Evolutionary conservation across 78 protist genomes (phyloP), one percentile per base, ranked within the genome.

Genomic region (Corallochytrium limacisporum): DNA sequence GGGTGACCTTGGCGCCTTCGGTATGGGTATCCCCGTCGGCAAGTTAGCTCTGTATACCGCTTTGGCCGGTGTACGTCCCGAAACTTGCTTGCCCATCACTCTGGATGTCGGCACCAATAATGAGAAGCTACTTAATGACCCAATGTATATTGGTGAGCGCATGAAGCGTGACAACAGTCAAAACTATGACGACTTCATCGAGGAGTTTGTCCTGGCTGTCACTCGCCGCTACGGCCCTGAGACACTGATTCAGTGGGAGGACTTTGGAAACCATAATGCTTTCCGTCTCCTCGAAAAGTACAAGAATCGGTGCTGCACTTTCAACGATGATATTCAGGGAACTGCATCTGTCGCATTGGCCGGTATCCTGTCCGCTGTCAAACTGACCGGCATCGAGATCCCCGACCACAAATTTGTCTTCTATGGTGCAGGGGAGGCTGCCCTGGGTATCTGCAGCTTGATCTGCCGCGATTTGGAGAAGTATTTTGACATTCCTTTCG

Each of bases 51-150:
- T 95, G 18, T 88, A 88, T 66, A 79, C 80, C 9, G 90, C 87
- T 0, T 87, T 86, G 22, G 95, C 82, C 7, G 69, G 69, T 0
- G 38, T 63, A 15, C 77, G 47, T 46, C 69, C 69, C 12, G 61
- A 54, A 18, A 56, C 77, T 26, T 69, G 79, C 38, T 91, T 95
- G 13, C 99, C 99, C n/a, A 74, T 96, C 54, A 63, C 55, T 20
- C 59, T 96, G 29, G 99, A 96, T 40, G 69, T 81, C 18, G 99
- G 99, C n/a, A 92, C 97, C 10, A 82, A 86, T 70, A 91, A 83
- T 65, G 63, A 77, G 65, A 51, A 22, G 42, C 78, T 85, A 31
- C 62, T 74, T 18, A 65, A 55, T 28, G 86, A 88, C 55, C 88
- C 89, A n/a, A 40, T 53, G 54, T 95, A 95, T 74, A 10, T 88